Conservation (phyloP, 805 yeast species). For the Metschnikowia baotianmanensis region DNA sequence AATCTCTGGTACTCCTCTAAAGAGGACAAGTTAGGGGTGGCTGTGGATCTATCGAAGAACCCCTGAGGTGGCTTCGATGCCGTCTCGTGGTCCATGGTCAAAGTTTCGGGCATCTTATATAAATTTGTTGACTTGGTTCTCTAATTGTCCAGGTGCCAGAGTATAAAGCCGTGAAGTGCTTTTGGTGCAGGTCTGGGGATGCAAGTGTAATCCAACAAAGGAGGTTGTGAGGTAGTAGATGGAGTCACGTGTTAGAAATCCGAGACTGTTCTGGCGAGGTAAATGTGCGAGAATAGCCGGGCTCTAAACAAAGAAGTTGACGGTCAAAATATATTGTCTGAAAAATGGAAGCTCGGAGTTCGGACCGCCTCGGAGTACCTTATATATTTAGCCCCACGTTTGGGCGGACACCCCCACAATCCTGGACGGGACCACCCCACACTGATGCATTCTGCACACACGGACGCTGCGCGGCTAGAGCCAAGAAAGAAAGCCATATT, state of each 20-base stretch:
- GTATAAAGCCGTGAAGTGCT: background rate
- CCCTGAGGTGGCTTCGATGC: slow-evolving; percentile 22
- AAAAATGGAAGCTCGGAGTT: background rate
- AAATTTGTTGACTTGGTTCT: background rate
- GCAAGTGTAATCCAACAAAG: too few relatives aligned
- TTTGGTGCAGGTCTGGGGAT: background rate
- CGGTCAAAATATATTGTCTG: background rate
- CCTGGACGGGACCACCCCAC: slow-evolving; percentile 5
- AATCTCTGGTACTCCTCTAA: slow-evolving; percentile 30
- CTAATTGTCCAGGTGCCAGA: background rate
- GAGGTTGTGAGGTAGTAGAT: too few relatives aligned
- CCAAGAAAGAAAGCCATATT: slow-evolving; percentile 2
- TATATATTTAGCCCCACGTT: slow-evolving; percentile 1
- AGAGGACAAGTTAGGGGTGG: slow-evolving; percentile 17
- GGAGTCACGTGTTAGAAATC: too few relatives aligned
- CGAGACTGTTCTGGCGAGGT: too few relatives aligned
- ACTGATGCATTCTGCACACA: slow-evolving; percentile 4
- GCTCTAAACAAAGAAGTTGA: background rate
- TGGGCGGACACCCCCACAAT: slow-evolving; percentile 10
- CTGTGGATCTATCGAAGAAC: slow-evolving; percentile 17
- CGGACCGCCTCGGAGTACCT: background rate
- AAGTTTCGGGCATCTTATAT: slow-evolving; percentile 18
- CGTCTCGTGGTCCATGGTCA: slow-evolving; percentile 22
- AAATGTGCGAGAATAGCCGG: too few relatives aligned
- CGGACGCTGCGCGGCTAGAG: background rate